These are phyloP conservation scores for Plasmodium reichenowi DNA, from an alignment of 169 alveolate species.

Conservation along the genomic window DNA sequence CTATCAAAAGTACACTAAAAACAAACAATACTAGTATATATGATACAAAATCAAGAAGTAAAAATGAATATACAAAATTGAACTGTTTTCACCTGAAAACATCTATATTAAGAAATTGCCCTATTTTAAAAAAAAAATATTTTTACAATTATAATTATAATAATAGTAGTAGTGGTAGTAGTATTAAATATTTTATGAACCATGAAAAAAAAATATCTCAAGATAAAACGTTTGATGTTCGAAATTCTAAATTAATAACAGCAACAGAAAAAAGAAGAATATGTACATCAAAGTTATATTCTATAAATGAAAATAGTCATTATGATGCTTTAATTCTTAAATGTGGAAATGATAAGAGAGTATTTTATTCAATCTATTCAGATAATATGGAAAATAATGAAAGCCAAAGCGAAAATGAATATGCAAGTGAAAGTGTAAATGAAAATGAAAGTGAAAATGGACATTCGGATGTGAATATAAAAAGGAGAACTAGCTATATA, in stretches of 20 bases:
- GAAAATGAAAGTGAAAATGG: not conserved
- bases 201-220: not conserved
- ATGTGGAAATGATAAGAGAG: not conserved
- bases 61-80: not conserved
- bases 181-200: not conserved
- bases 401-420: not conserved
- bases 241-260: constrained; percentile 3
- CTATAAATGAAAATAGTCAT: not conserved
- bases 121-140: not conserved
- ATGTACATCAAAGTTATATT: constrained; percentile 1
- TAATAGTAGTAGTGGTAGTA: not conserved
- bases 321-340: not conserved
- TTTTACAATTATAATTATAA: not conserved
- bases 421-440: not conserved
- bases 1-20: not conserved
- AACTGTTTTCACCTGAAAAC: not conserved
- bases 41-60: not conserved
- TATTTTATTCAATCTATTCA: constrained; percentile 29
- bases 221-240: constrained; percentile 3
- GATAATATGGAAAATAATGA: not conserved
- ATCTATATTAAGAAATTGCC: not conserved
- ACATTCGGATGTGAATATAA: not conserved
- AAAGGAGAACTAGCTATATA: no score
- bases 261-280: constrained; percentile 7
- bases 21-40: not conserved